A percentile compares a stretch with the other conserved stretches of the same genome.
Conservation (phyloP, 78 protist species). For the Dictyostelium brefeldianum region DNA sequence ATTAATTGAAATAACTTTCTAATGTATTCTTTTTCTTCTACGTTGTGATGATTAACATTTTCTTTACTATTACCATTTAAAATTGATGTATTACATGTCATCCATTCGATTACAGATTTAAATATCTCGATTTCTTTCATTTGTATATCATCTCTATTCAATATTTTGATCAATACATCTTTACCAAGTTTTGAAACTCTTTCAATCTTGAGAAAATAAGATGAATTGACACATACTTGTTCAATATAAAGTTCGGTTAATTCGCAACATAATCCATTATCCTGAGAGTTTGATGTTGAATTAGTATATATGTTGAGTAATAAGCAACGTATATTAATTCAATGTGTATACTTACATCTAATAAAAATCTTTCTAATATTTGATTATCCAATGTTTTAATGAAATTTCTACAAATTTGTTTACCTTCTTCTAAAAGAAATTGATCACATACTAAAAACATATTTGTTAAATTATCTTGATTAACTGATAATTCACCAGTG, state of each 20-base stretch:
- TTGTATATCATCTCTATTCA: constrained; percentile 19
- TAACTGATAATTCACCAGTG: constrained; percentile 27
- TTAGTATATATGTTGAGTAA: not conserved
- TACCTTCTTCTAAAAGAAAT: constrained; percentile 70
- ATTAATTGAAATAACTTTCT: constrained; percentile 27
- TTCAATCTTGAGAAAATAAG: constrained; percentile 35
- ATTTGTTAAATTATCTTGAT: constrained; percentile 24
- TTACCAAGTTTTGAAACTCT: constrained; percentile 55
- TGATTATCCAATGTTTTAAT: constrained; percentile 24
- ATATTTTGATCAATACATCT: constrained; percentile 33
- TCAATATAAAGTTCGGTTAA: constrained; percentile 49
- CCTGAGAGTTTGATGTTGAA: not conserved
- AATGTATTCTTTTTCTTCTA: not conserved
- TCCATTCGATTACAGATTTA: constrained; percentile 60
- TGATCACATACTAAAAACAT: constrained; percentile 68
- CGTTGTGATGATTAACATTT: not conserved
- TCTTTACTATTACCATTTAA: not conserved
- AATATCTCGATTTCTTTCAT: constrained; percentile 59
- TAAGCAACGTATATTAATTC: not conserved
- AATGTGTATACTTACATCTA: no score
- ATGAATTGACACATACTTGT: constrained; percentile 26
- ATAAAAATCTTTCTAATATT: constrained; percentile 45
- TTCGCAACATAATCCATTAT: constrained; percentile 32
- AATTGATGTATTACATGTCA: constrained; percentile 1
- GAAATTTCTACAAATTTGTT: constrained; percentile 45